Evolutionary conservation across 2,329 filamentous ascomycete genomes (phyloP), one percentile per base, ranked within the genome.

Genomic region (Trichoderma semiorbis): DNA sequence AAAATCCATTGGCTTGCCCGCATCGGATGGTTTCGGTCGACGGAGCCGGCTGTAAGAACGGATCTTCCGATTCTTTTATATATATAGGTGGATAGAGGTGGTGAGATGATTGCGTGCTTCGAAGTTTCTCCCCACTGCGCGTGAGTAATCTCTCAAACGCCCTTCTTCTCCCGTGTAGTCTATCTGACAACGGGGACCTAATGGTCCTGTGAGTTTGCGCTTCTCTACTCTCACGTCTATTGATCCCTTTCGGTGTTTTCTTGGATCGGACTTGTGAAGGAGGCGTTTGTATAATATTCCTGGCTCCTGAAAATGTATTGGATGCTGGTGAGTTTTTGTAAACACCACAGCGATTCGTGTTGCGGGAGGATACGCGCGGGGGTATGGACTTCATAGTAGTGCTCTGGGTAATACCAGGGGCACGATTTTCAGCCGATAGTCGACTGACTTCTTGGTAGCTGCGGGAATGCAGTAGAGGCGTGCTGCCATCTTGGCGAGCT

Each of bases 281-380:
- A 0, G 50, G 32, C 16, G 24, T 61, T 32, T 69, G 28, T 6
- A 12, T 26, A 10, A 11, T 50, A 8, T n/a, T 7, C 14, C 1
- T 63, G 8, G 26, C 24, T 18, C n/a, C 53, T 36, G 30, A 10
- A 12, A 34, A 21, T 21, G 68, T 71, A 12, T 53, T 18, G 34
- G 58, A 26, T 3, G 60, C 62, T n/a, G 71, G 62, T 28, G 43
- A 7, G 7, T 26, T 47, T n/a, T n/a, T 32, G 12, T 68, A 71
- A 14, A 14, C 58, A 18, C 62, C 28, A 30, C 24, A n/a, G 11
- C n/a, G 39, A 3, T 36, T 28, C 1, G 21, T 34, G 7, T 70
- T 24, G n/a, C 58, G 73, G 28, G 76, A 77, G 3, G 76, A 76
- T 30, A 71, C 26, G 6, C 76, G 74, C 1, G 73, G 74, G 2